Percentiles rank a stretch among this genome's conserved stretches.
Conservation (phyloP, 495 filamentous ascomycete genomes). For the Xylaria flabelliformis region DNA sequence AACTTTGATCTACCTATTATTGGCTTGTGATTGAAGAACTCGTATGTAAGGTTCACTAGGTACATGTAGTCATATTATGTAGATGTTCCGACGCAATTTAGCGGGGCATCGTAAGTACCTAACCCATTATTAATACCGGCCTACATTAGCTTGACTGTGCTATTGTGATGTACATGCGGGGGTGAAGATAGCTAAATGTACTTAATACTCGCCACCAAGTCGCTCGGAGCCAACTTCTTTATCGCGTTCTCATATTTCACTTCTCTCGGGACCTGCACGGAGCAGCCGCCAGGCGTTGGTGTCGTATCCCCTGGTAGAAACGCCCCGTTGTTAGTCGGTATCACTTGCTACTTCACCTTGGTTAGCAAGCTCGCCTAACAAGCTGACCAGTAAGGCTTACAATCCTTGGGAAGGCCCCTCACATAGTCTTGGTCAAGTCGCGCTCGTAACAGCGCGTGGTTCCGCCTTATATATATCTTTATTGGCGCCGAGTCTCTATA, state of each 20-base stretch:
- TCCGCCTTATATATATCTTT: neutral
- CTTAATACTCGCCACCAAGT: neutral
- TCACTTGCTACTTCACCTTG: neutral
- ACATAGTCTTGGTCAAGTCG: neutral
- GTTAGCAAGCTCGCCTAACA: neutral
- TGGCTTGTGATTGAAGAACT: neutral
- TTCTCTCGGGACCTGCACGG: neutral
- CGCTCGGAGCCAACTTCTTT: neutral
- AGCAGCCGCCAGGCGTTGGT: slow-evolving; percentile 19
- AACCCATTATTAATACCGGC: neutral
- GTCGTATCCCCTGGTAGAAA: neutral
- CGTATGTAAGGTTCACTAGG: neutral
- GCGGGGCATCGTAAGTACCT: neutral
- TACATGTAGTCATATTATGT: neutral
- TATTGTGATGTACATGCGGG: slow-evolving; percentile 9
- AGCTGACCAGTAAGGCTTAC: neutral
- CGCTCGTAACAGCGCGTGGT: neutral
- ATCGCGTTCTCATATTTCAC: neutral
- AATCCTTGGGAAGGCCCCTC: neutral
- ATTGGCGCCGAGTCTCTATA: neutral
- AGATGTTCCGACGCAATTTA: neutral
- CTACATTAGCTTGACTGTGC: neutral
- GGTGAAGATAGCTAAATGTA: neutral
- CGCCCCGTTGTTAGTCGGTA: neutral
- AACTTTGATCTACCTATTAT: neutral